Percentiles rank a stretch among this genome's conserved stretches.
phyloP scores from a whole-genome alignment of 257 asterid species.

The Solanum etuberosum region DNA sequence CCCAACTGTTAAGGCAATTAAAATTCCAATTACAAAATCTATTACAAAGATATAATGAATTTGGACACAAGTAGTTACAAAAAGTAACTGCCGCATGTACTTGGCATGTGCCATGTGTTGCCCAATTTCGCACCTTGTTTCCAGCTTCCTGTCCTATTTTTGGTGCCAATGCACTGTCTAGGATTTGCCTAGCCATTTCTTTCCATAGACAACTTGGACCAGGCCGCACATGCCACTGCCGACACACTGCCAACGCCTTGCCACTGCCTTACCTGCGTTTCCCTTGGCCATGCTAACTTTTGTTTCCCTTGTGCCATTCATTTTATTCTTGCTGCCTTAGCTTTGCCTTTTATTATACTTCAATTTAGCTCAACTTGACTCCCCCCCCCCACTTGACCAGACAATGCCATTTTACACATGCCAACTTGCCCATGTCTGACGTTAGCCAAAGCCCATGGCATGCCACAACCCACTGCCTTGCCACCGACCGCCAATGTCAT shows the following conservation, averaged over 20 bases:
- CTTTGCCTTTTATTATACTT: neutral
- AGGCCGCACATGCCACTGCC: neutral
- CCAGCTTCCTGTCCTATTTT: neutral
- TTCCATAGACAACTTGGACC: neutral
- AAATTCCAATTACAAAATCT: neutral
- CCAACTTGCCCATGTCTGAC: neutral
- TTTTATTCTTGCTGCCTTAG: neutral
- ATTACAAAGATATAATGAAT: neutral
- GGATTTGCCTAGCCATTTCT: neutral
- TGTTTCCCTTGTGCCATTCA: neutral
- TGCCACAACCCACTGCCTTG: neutral
- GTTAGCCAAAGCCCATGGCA: neutral
- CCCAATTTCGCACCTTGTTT: neutral
- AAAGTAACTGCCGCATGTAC: neutral
- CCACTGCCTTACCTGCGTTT: neutral
- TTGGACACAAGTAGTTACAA: neutral
- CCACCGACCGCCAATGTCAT: neutral
- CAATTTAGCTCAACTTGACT: neutral
- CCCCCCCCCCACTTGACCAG: neutral
- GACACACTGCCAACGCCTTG: neutral
- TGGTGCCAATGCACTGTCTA: neutral
- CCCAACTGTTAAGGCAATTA: neutral
- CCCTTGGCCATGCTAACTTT: neutral
- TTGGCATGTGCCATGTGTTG: neutral
- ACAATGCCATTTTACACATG: neutral